Evolutionary conservation across 805 yeast species (phyloP).

Genomic region (Peterozyma xylosa): DNA sequence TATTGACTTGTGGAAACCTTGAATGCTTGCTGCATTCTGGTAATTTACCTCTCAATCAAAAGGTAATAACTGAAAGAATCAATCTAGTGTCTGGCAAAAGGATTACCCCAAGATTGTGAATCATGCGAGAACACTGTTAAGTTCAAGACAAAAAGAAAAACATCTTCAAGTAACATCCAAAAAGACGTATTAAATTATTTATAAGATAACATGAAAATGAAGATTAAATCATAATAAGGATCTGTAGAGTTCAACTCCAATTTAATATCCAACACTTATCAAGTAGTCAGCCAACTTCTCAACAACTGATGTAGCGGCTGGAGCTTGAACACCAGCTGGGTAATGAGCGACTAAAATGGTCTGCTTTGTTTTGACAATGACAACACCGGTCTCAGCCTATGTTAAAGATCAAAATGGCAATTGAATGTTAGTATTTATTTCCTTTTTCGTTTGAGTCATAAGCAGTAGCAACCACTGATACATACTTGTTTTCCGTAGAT

Average conservation of each 20-base stretch:
- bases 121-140: too few species aligned
- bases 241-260: not conserved
- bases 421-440: not conserved
- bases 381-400: conserved; percentile 76
- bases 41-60: too few species aligned
- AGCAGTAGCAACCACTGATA: not conserved
- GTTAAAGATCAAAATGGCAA: not conserved
- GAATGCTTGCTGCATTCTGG: too few species aligned
- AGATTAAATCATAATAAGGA: too few species aligned
- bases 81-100: too few species aligned
- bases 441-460: not conserved
- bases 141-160: too few species aligned
- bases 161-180: too few species aligned
- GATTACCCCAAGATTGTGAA: too few species aligned
- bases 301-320: conserved; percentile 90
- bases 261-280: conserved; percentile 75
- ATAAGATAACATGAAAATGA: too few species aligned
- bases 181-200: too few species aligned
- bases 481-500: conserved; percentile 75
- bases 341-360: conserved; percentile 92
- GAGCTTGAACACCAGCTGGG: conserved; percentile 84
- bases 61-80: too few species aligned
- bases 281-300: conserved; percentile 95
- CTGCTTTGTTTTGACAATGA: conserved; percentile 90
- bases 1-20: too few species aligned